Evolutionary conservation across 1,284 basidiomycete genomes (phyloP).

Genomic region (Moesziomyces sp.): DNA sequence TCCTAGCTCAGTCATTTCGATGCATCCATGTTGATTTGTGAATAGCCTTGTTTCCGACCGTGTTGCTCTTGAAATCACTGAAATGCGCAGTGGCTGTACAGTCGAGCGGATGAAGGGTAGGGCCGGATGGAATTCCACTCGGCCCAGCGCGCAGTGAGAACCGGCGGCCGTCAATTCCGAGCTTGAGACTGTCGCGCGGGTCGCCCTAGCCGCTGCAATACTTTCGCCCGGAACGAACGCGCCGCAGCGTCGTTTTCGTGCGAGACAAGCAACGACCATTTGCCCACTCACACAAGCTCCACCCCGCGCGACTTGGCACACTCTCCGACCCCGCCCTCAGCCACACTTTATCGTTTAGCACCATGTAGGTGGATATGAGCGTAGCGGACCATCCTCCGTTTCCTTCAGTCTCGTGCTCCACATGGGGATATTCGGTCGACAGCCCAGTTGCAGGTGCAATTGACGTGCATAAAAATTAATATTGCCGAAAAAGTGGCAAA

Average conservation of each 20-base stretch:
- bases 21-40: no score
- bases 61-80: no score
- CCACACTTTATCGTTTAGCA: no score
- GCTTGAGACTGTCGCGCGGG: not conserved
- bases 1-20: not conserved
- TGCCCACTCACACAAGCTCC: no score
- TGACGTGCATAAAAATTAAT: slow-evolving; percentile 1
- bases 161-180: not conserved
- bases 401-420: no score
- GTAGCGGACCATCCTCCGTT: no score
- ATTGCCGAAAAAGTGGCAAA: slow-evolving; percentile 6
- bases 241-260: not conserved
- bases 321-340: no score
- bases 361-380: no score
- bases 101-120: not conserved
- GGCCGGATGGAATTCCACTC: not conserved
- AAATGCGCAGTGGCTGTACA: no score
- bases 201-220: not conserved
- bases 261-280: not conserved
- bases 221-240: not conserved
- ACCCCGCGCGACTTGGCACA: no score
- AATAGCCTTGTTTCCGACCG: no score
- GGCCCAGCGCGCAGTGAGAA: not conserved
- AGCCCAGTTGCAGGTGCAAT: not conserved
- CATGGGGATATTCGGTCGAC: not conserved